Conservation (phyloP, 1,284 basidiomycete species). For the Stereum hirsutum region DNA sequence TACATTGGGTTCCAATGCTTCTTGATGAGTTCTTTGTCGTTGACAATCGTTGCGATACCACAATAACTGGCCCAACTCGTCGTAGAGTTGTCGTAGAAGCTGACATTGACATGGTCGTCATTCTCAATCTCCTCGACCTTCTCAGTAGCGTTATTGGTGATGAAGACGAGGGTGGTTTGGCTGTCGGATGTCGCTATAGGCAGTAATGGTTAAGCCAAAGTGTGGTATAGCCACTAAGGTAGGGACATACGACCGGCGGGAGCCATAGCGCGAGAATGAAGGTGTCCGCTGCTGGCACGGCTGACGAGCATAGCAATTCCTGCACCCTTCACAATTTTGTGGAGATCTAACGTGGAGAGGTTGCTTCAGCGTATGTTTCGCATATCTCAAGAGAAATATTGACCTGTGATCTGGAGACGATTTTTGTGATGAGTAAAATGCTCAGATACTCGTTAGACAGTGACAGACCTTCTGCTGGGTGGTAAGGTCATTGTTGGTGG, state of each 20-base stretch:
- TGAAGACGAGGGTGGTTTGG: conserved; percentile 54
- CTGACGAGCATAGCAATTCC: conserved; percentile 78
- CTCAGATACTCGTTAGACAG: too few species aligned
- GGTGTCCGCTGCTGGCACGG: conserved; percentile 57
- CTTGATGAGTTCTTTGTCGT: conserved; percentile 58
- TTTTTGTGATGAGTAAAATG: too few species aligned
- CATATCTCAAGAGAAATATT: neutral
- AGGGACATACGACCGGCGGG: conserved; percentile 50
- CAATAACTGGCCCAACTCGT: conserved; percentile 84
- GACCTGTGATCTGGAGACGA: too few species aligned
- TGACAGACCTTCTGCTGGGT: conserved; percentile 64
- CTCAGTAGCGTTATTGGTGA: conserved; percentile 69
- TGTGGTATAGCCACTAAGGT: neutral
- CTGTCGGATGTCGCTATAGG: conserved; percentile 34
- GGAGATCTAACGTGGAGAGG: conserved; percentile 36
- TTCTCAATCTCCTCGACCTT: conserved; percentile 75
- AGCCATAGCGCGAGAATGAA: conserved; percentile 85
- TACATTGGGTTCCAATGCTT: conserved; percentile 61
- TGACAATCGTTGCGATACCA: conserved; percentile 61
- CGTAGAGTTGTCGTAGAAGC: conserved; percentile 62
- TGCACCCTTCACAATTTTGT: conserved; percentile 49
- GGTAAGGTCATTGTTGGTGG: conserved; percentile 42
- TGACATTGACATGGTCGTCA: conserved; percentile 73
- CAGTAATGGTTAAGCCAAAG: neutral
- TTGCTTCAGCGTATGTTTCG: neutral